Evolutionary conservation across 768 basidiomycete species (phyloP).

Genomic region (Termitomyces titanicus): DNA sequence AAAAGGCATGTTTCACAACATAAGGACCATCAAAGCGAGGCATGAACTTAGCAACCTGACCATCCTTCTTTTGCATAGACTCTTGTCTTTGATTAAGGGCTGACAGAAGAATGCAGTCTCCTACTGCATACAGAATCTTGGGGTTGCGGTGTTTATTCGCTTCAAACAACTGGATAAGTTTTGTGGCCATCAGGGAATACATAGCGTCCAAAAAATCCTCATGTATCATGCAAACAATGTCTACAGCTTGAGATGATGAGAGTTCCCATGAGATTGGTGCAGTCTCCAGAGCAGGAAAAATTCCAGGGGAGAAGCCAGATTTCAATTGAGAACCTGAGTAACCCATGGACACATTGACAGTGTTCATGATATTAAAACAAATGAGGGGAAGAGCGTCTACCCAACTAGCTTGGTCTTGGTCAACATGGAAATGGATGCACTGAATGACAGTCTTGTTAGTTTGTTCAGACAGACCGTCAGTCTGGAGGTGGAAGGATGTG

Average conservation of each 20-base stretch:
- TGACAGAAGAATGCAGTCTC: neutral
- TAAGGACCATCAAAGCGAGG: conserved; percentile 27
- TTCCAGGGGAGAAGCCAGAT: neutral
- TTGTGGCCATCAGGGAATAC: neutral
- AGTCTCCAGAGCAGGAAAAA: neutral
- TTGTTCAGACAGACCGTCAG: conserved; percentile 27
- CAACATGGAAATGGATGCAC: neutral
- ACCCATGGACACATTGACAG: conserved; percentile 23
- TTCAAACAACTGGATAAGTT: neutral
- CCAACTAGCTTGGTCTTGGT: conserved; percentile 18
- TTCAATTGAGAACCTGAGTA: conserved; percentile 26
- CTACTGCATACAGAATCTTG: neutral
- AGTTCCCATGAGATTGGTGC: too few relatives aligned
- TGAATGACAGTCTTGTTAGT: conserved; percentile 23
- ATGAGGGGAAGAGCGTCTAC: conserved; percentile 17
- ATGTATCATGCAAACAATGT: conserved; percentile 18
- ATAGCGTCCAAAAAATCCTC: conserved; percentile 16
- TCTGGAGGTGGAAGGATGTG: conserved; percentile 33
- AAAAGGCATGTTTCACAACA: conserved; percentile 18
- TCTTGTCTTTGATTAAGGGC: neutral
- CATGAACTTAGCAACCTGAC: conserved; percentile 34
- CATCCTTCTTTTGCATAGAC: conserved; percentile 19
- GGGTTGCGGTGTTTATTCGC: neutral
- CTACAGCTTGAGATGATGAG: conserved; percentile 19
- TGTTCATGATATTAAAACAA: conserved; percentile 29